Conservation (phyloP, 2,329 filamentous ascomycete species). For the Claviceps arundinis region DNA sequence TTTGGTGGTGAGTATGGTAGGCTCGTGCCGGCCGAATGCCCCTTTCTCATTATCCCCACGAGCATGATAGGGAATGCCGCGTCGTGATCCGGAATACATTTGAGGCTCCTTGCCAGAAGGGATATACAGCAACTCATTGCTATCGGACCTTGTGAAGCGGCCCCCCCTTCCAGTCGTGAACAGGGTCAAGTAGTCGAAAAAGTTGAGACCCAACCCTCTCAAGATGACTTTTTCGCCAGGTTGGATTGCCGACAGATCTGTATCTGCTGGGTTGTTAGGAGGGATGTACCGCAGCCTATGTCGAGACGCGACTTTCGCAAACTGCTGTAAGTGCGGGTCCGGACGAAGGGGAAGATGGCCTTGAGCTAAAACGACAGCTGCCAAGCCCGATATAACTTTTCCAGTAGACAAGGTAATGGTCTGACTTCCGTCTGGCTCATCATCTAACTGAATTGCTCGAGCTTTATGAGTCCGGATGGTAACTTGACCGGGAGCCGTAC, state of each 20-base stretch:
- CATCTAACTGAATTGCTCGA: not conserved
- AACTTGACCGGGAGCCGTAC: conserved; percentile 1
- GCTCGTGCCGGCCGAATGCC: conserved; percentile 2
- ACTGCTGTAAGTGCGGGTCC: not conserved
- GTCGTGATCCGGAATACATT: conserved; percentile 5
- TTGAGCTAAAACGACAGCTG: conserved; percentile 2
- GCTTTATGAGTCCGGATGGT: not conserved
- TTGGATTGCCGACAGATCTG: not conserved
- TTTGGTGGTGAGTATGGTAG: not conserved
- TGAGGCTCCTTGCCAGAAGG: conserved; percentile 4
- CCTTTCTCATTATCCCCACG: conserved; percentile 5
- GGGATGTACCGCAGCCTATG: not conserved
- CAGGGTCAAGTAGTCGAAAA: conserved; percentile 4
- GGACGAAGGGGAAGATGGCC: conserved; percentile 2
- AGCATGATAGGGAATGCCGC: conserved; percentile 5
- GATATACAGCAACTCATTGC: not conserved
- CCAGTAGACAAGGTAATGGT: conserved; percentile 2
- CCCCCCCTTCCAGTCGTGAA: conserved; percentile 2
- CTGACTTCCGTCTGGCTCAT: conserved; percentile 1
- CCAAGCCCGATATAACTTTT: not conserved
- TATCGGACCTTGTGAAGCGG: not conserved
- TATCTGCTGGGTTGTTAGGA: conserved; percentile 3
- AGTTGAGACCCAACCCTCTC: conserved; percentile 3
- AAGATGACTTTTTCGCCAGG: not conserved
- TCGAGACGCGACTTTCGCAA: not conserved